Base-by-base conservation (phyloP, 495 filamentous ascomycete species). In the Cercophora sp. region DNA sequence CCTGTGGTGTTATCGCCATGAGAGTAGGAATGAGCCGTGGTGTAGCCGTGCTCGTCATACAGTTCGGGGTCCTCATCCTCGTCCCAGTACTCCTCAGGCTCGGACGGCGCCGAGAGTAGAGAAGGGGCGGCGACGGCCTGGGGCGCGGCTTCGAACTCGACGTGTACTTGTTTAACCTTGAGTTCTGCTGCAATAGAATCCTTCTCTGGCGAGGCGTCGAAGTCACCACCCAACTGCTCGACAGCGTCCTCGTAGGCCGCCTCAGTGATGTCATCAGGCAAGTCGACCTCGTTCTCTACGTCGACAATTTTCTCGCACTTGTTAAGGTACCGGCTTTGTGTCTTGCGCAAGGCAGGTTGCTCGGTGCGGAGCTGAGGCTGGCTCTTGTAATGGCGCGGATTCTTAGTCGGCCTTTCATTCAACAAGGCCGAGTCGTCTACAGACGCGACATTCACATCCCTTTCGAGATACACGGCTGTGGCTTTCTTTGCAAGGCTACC, bases 1-100 rank as follows among this genome's bases (percentile, higher is more conserved):
- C 82, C 83, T 4, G 87, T 91, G 18, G 89, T 92, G 63, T 91
- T 89, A 52, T 92, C 89, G 8, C 84, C 79, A n/a, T 83, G 81
- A 13, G 85, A 87, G 57, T 82, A 81, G 6, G 88, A 89, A 41
- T 87, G 82, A 3, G 85, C 84, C 1, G 87, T 91, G 18, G 83
- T 83, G 62, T 89, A 92, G 2, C 84, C 89, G 61, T 89, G 86
- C 8, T 89, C 88, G n/a, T 88, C 86, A 51, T 87, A 88, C 58
- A 84, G 83, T 49, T 88, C 85, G 27, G 88, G 84, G 8, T 85
- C 81, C 5, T 91, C 85, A 13, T 86, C 85, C 24, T 88, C 84
- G 19, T 88, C 85, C 81, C 83, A 88, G 62, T 83, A 88, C 58
- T 89, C 84, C 58, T 89, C 86, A 3, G 78, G 70, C 50, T 88